A percentile compares a stretch with the other conserved stretches of the same genome.
Evolutionary conservation across 2,329 filamentous ascomycete genomes (phyloP).

Genomic region (Orbilia javanica): DNA sequence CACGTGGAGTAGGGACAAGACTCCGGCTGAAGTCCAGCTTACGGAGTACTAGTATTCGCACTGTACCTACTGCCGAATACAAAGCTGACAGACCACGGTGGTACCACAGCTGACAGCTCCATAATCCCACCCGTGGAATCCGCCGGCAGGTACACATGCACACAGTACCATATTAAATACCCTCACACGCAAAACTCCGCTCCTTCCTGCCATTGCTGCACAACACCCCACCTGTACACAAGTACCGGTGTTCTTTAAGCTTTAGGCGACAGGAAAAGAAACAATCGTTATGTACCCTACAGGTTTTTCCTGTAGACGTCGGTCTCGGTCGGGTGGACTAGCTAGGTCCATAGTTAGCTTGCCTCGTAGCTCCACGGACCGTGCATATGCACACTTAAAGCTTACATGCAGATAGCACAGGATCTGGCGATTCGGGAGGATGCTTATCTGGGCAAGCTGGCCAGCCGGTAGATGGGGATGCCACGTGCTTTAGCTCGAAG

Average conservation of each 20-base stretch:
- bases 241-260: not conserved
- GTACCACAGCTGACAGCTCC: conserved; percentile 23
- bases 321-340: not conserved
- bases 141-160: not conserved
- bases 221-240: not conserved
- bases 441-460: not conserved
- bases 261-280: conserved; percentile 19
- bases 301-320: not conserved
- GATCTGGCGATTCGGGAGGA: conserved; percentile 6
- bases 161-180: too few relatives aligned
- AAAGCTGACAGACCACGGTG: conserved; percentile 20
- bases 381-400: conserved; percentile 33
- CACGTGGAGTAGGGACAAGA: not conserved
- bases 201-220: too few relatives aligned
- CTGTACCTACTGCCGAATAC: conserved; percentile 13
- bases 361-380: not conserved
- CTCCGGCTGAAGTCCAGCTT: not conserved
- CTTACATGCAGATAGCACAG: conserved; percentile 22
- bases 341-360: not conserved
- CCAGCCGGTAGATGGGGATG: conserved; percentile 1
- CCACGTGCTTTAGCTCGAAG: conserved; percentile 13
- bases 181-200: not conserved
- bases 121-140: not conserved
- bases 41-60: not conserved
- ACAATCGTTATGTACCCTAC: not conserved